phyloP scores from a whole-genome alignment of 2,329 filamentous ascomycete genomes.

The Aspergillus uvarum region DNA sequence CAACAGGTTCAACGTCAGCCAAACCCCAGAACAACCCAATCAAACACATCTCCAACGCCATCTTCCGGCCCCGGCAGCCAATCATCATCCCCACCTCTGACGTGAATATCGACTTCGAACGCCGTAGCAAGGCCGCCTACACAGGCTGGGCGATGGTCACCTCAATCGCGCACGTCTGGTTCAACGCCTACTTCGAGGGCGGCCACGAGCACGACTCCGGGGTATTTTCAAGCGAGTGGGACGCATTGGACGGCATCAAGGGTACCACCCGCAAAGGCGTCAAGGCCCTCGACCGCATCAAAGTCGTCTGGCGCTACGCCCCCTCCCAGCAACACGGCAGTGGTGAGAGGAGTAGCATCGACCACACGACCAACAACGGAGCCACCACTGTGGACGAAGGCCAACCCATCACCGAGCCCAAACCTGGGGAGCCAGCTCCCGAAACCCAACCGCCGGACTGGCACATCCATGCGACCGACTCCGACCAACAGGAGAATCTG shows the following conservation, averaged over 20 bases:
- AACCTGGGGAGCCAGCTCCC: slow-evolving; percentile 64
- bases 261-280: slow-evolving; percentile 81
- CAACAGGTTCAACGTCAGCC: neutral
- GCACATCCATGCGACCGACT: slow-evolving; percentile 59
- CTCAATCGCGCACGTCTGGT: slow-evolving; percentile 92
- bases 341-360: neutral
- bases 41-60: slow-evolving; percentile 67
- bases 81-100: slow-evolving; percentile 77
- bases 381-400: slow-evolving; percentile 24
- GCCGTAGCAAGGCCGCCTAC: slow-evolving; percentile 76
- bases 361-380: slow-evolving; percentile 9
- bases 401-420: slow-evolving; percentile 63
- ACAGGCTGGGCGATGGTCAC: slow-evolving; percentile 85
- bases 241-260: slow-evolving; percentile 90
- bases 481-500: slow-evolving; percentile 7
- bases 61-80: slow-evolving; percentile 70
- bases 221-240: slow-evolving; percentile 70
- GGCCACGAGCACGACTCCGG: slow-evolving; percentile 68
- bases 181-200: slow-evolving; percentile 92
- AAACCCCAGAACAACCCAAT: slow-evolving; percentile 38
- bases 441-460: slow-evolving; percentile 73
- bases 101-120: slow-evolving; percentile 85
- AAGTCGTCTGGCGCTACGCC: slow-evolving; percentile 75
- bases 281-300: slow-evolving; percentile 74
- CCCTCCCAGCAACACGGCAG: slow-evolving; percentile 8